Evolutionary conservation across 805 yeast genomes (phyloP), one percentile per base, ranked within the genome.

Genomic region (Barnettozyma botsteinii): DNA sequence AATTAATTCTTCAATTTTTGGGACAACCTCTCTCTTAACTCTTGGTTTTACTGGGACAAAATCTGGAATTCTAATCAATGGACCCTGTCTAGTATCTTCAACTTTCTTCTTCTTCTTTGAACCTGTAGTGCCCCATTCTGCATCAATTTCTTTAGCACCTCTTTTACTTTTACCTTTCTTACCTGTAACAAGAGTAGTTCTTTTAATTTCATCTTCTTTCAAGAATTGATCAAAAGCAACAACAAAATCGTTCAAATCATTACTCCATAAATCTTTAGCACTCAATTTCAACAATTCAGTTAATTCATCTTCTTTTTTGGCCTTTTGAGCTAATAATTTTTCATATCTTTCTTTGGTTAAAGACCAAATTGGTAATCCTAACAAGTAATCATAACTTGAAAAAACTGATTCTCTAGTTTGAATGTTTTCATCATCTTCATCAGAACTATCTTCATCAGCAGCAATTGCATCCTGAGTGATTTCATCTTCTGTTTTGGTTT

Each of bases 281-380:
- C 84, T 67, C 54, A 77, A 69, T 40, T 73, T 71, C 50, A 88
- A 71, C 50, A 93, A 68, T 1, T 55, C 58, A 33, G 77, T 81
- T 51, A 91, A 70, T 56, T 85, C 94, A 11, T 60, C 67, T 57
- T 87, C 91, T 53, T 80, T 82, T 20, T 68, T 81, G 41, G 78
- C 85, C 45, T 77, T 73, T 57, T 89, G 94, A 39, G 72, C 71
- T 52, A 88, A 66, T 49, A 93, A 67, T 50, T 75, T 80, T 53
- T 86, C 89, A 57, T 89, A 93, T 52, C 93, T 75, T 63, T 93
- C 98, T 43, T 72, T 73, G 1, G 98, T 91, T 56, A 93, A 75
- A 28, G 96, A 83, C 93, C 96, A 87, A 48, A 93, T 80, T 26
- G 88, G 77, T 96, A 93, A 85, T 39, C 93, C 94, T 38, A 93